phyloP scores from a whole-genome alignment of 2,329 filamentous ascomycete species.

The Trichoderma simmonsii region DNA sequence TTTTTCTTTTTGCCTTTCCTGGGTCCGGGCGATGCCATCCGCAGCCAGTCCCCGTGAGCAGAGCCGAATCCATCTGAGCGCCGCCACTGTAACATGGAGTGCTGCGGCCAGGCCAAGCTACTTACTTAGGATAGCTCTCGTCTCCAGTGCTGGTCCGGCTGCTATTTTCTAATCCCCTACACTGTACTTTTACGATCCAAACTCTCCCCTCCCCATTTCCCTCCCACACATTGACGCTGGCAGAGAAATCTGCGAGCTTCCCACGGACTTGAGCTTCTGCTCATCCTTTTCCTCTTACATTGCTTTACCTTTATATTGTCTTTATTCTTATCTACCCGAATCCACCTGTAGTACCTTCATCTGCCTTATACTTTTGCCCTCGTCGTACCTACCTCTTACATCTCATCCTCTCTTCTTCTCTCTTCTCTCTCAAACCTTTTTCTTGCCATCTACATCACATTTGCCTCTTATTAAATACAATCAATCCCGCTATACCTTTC shows the following conservation, averaged over 20 bases:
- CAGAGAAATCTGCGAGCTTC: conserved; percentile 1
- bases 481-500: neutral
- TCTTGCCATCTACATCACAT: neutral
- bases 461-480: neutral
- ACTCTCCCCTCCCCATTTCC: conserved; percentile 8
- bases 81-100: conserved; percentile 11
- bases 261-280: neutral
- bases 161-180: neutral
- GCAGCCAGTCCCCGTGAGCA: conserved; percentile 9
- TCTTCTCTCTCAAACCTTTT: neutral
- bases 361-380: neutral
- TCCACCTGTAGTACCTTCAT: neutral
- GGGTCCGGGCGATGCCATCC: neutral
- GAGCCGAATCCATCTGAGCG: conserved; percentile 16
- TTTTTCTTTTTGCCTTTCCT: neutral
- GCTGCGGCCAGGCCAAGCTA: neutral
- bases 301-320: neutral
- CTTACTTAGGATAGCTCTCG: conserved; percentile 1
- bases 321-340: neutral
- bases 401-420: neutral
- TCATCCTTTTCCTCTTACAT: neutral
- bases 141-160: neutral
- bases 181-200: conserved; percentile 10
- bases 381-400: neutral
- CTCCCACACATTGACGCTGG: conserved; percentile 17